Percentiles rank a stretch among this genome's conserved stretches.
Conservation (phyloP, 2,329 filamentous ascomycete species). For the Cucurbitaria berberidis region DNA sequence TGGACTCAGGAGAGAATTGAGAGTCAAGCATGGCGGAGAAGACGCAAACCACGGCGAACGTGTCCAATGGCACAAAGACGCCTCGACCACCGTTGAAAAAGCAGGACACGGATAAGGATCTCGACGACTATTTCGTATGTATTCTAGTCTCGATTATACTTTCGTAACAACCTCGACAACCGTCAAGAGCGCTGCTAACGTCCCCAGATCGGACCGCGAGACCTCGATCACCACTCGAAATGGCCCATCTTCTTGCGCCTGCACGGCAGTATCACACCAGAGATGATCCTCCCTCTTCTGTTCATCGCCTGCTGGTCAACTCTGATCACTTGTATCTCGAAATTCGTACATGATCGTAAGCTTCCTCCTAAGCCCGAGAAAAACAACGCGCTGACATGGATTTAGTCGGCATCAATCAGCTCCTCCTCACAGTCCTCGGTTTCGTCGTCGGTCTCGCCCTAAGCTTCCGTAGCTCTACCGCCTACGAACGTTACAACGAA, state of each 20-base stretch:
- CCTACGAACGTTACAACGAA: conserved; percentile 71
- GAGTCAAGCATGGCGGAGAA: conserved; percentile 20
- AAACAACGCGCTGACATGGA: conserved; percentile 20
- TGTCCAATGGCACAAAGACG: conserved; percentile 15
- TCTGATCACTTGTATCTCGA: conserved; percentile 60
- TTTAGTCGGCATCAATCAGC: conserved; percentile 63
- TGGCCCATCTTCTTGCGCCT: conserved; percentile 76
- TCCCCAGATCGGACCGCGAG: conserved; percentile 62
- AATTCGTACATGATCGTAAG: conserved; percentile 49
- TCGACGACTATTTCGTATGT: conserved; percentile 66
- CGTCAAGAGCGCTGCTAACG: conserved; percentile 14
- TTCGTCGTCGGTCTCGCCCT: conserved; percentile 79
- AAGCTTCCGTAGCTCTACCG: conserved; percentile 76
- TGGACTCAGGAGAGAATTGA: background rate
- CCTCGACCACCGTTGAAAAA: conserved; percentile 23
- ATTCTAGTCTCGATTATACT: conserved; percentile 2
- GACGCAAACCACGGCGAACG: conserved; percentile 16
- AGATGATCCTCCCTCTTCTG: conserved; percentile 72
- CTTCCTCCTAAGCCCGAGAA: background rate
- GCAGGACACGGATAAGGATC: conserved; percentile 33
- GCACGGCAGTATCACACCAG: conserved; percentile 75
- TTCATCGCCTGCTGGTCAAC: conserved; percentile 71
- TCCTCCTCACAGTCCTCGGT: conserved; percentile 77
- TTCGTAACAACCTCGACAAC: conserved; percentile 20
- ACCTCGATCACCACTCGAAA: conserved; percentile 75